Evolutionary conservation across 176 grass and related monocot species (phyloP).

Genomic region (Avena sativa): DNA sequence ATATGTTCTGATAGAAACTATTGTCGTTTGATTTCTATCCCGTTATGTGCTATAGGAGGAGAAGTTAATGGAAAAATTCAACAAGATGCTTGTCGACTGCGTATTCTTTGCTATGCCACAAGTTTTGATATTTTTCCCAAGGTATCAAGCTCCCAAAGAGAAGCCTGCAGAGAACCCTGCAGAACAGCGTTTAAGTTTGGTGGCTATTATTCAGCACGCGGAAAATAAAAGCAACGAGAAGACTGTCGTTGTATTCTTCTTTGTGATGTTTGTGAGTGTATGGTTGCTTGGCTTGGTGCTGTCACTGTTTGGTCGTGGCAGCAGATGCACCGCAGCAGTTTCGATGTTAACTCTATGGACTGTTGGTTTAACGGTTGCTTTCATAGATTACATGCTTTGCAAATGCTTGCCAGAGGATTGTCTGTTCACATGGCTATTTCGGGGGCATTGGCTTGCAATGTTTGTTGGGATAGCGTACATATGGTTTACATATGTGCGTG

Average conservation of each 20-base stretch:
- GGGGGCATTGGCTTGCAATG: background rate
- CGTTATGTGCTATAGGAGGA: background rate
- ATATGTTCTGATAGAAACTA: background rate
- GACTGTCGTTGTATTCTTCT: background rate
- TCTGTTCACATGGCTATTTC: background rate
- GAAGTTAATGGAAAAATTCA: background rate
- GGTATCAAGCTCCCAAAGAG: background rate
- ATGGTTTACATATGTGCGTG: background rate
- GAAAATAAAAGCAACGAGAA: background rate
- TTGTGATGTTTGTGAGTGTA: background rate
- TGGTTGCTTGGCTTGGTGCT: background rate
- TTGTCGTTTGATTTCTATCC: background rate
- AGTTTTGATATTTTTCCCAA: background rate
- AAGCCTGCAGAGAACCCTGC: background rate
- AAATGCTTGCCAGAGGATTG: background rate
- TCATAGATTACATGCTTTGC: background rate
- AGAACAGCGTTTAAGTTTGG: background rate
- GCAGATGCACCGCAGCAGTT: background rate
- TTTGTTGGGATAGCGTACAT: background rate
- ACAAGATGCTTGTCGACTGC: background rate
- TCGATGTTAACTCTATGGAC: background rate
- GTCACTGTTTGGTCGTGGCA: background rate
- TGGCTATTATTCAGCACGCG: background rate
- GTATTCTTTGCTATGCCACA: background rate
- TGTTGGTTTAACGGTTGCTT: background rate